Conservation (phyloP, 345 rosid species). For the Cardamine resedifolia region DNA sequence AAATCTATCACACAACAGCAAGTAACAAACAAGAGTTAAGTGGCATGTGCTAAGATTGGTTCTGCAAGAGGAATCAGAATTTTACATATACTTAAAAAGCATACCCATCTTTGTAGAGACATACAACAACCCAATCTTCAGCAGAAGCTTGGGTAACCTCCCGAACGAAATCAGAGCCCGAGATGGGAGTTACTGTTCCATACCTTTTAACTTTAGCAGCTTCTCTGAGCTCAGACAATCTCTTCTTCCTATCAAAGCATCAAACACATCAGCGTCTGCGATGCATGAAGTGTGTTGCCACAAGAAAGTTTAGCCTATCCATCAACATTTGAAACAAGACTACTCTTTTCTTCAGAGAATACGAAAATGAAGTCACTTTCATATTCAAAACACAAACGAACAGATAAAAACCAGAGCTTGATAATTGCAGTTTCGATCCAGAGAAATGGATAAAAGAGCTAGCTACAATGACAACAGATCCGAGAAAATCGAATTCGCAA, state of each 20-base stretch:
- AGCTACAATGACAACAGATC: constrained; percentile 35
- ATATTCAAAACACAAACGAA: constrained; percentile 11
- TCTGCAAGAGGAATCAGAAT: background rate
- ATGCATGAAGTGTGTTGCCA: background rate
- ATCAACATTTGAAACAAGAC: background rate
- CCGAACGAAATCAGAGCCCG: constrained; percentile 84
- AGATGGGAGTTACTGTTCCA: constrained; percentile 85
- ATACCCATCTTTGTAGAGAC: constrained; percentile 96
- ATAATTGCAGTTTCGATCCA: constrained; percentile 5
- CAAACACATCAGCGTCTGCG: background rate
- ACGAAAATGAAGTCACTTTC: background rate
- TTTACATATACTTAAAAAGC: background rate
- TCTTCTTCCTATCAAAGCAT: constrained; percentile 72
- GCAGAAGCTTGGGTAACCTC: constrained; percentile 93
- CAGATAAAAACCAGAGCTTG: constrained; percentile 14
- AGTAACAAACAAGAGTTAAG: background rate
- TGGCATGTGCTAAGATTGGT: background rate
- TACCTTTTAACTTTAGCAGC: constrained; percentile 57
- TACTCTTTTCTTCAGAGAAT: constrained; percentile 3
- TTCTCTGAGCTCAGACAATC: constrained; percentile 81
- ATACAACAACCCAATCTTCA: constrained; percentile 92
- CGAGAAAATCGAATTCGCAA: background rate
- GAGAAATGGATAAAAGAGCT: background rate
- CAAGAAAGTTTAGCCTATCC: constrained; percentile 3
- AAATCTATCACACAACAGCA: constrained; percentile 41